Percentiles rank a stretch among this genome's conserved stretches.
Conservation (phyloP, 208 protist species). For the Leishmania arabica region DNA sequence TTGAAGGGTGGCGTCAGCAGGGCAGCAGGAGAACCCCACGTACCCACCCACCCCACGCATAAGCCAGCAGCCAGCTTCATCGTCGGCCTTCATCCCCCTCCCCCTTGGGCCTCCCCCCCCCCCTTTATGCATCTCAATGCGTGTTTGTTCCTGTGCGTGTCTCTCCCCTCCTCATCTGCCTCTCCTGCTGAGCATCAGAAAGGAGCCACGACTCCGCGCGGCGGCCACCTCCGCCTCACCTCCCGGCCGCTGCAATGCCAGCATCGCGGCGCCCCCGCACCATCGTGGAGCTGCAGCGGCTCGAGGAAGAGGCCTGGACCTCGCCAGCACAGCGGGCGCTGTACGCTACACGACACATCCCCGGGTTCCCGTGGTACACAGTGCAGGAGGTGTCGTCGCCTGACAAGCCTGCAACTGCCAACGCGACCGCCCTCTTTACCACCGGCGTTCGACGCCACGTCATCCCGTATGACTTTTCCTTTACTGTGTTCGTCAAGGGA, state of each 20-base stretch:
- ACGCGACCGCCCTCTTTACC: constrained; percentile 5
- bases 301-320: constrained; percentile 68
- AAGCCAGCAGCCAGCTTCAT: neutral
- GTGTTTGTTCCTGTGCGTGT: neutral
- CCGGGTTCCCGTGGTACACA: constrained; percentile 84
- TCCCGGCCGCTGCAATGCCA: neutral
- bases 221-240: neutral
- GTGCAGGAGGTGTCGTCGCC: constrained; percentile 15
- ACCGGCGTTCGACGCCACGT: constrained; percentile 66
- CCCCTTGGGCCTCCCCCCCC: neutral
- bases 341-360: constrained; percentile 62
- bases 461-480: constrained; percentile 89
- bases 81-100: neutral
- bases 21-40: neutral
- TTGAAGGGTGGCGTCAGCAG: neutral
- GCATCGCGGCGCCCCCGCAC: neutral
- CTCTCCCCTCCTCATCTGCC: neutral
- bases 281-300: constrained; percentile 27
- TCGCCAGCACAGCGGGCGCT: constrained; percentile 30
- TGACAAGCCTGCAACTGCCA: neutral
- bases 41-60: neutral
- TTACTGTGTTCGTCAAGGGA: constrained; percentile 92
- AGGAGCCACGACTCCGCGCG: neutral
- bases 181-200: neutral
- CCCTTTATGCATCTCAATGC: neutral